A percentile compares a stretch with the other conserved stretches of the same genome.
These are phyloP conservation scores for Arachnomyces sp. DNA, from an alignment of 2,329 filamentous ascomycete genomes.

Conservation along the genomic window DNA sequence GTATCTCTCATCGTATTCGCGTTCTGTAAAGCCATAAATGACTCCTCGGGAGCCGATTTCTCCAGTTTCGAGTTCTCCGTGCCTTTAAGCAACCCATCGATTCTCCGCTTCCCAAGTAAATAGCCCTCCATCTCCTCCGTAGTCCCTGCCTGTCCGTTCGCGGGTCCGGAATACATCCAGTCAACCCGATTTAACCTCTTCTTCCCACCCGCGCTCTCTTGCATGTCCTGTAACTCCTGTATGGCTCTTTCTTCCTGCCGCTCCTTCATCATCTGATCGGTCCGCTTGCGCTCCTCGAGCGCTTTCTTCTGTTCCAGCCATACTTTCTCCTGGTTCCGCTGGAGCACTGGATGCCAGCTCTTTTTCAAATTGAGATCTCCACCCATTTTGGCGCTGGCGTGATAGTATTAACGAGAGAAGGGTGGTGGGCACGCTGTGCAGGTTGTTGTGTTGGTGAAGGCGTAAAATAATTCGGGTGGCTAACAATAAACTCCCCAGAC, in stretches of 20 bases:
- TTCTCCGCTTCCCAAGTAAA: conserved; percentile 80
- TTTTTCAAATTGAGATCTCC: conserved; percentile 93
- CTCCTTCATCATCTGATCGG: conserved; percentile 84
- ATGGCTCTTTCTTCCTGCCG: conserved; percentile 87
- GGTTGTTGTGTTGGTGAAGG: not conserved
- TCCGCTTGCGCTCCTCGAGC: conserved; percentile 87
- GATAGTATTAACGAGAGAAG: too few species aligned
- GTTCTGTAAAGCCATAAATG: conserved; percentile 51
- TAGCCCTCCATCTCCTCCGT: conserved; percentile 90
- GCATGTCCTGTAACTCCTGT: conserved; percentile 81
- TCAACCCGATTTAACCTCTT: conserved; percentile 79
- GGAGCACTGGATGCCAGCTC: conserved; percentile 85
- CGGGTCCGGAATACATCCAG: conserved; percentile 95
- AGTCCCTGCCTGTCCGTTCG: conserved; percentile 62
- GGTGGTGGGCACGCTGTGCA: too few species aligned
- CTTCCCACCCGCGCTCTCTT: conserved; percentile 77
- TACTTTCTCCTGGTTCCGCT: conserved; percentile 83
- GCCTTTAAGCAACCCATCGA: conserved; percentile 78
- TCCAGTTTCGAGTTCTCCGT: conserved; percentile 72
- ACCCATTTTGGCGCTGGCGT: conserved; percentile 59
- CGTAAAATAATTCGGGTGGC: not conserved
- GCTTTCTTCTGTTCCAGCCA: conserved; percentile 90
- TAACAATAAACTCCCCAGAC: not conserved
- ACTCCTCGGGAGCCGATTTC: conserved; percentile 61
- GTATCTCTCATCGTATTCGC: conserved; percentile 71